Evolutionary conservation across 1,139 yeast species (phyloP).

Genomic region (Protomyces gravidus): DNA sequence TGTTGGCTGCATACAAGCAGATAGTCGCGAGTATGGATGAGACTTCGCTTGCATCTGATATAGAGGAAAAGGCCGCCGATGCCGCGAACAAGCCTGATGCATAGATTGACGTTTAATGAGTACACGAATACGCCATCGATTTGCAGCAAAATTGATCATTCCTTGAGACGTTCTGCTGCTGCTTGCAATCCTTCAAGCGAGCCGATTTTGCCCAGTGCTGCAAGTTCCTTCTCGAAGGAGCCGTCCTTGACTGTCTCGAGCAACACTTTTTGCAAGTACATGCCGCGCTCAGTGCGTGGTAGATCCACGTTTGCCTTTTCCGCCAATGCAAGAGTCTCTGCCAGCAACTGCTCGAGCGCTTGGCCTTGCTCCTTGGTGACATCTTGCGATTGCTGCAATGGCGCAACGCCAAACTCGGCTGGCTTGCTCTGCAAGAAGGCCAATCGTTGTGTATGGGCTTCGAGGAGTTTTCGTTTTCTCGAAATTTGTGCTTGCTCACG

Average conservation of each 20-base stretch:
- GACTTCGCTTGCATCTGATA: neutral
- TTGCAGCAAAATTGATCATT: too few species aligned
- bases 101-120: too few species aligned
- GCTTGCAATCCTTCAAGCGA: slow-evolving; percentile 14
- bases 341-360: slow-evolving; percentile 21
- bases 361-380: slow-evolving; percentile 28
- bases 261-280: slow-evolving; percentile 17
- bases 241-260: slow-evolving; percentile 24
- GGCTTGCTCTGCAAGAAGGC: slow-evolving; percentile 26
- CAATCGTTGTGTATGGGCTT: slow-evolving; percentile 12
- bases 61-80: neutral
- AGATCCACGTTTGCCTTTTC: slow-evolving; percentile 5
- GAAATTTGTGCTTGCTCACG: slow-evolving; percentile 7
- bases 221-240: slow-evolving; percentile 12
- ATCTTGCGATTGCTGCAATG: slow-evolving; percentile 28
- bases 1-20: slow-evolving; percentile 18
- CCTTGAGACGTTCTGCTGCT: slow-evolving; percentile 6
- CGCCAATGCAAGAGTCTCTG: slow-evolving; percentile 6
- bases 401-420: slow-evolving; percentile 22
- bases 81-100: too few species aligned
- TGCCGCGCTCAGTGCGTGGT: slow-evolving; percentile 11
- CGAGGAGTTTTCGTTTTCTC: slow-evolving; percentile 8
- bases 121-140: too few species aligned
- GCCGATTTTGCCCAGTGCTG: slow-evolving; percentile 6
- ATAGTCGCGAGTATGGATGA: neutral